Base-by-base conservation (phyloP, 2,329 filamentous ascomycete genomes). In the Domatiomyces globalis region DNA sequence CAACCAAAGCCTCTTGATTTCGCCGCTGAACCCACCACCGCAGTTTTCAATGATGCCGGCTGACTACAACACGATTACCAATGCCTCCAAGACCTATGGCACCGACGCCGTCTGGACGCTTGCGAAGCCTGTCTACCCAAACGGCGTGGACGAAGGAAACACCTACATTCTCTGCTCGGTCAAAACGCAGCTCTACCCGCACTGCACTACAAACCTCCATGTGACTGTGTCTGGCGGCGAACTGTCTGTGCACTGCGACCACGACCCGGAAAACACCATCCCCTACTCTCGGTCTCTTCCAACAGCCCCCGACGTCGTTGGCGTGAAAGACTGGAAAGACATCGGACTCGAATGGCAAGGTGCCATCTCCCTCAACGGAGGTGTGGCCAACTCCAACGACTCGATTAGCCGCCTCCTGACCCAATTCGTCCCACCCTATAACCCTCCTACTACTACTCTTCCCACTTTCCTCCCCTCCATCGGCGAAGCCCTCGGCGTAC, bases 401-500 rank as follows among this genome's bases (percentile, higher is more conserved):
- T 77, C 76, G 42, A 81, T 79, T 56, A 71, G 75, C 15, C 74
- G 78, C 0, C 70, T 83, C 12, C 64, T 81, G 7, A 77, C 77
- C 22, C 74, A 83, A 55, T 65, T 78, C 10, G 71, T 78, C 4
- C 71, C 77, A 0, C 51, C 51, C 0, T 67, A 65, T 0, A 50
- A 67, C 8, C 62, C 63, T 6, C 44, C 58, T 19, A 59, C 62
- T 5, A 65, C 62, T 4, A 44, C 52, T 0, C 71, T 86, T 0
- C 65, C 71, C 0, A 19, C 42, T 3, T 61, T 66, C 64, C 64
- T 82, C 0, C 86, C 86, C 0, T 85, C 81, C 2, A 72, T 85
- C n/a, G 81, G 79, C 0, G 86, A 92, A 65, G 81, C 82, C 0
- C 63, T 92, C 0, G 83, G 85, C 0, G 83, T 87, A 0, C 73